Base-by-base conservation (phyloP, 2,329 filamentous ascomycete species). In the Fusarium anguioides region DNA sequence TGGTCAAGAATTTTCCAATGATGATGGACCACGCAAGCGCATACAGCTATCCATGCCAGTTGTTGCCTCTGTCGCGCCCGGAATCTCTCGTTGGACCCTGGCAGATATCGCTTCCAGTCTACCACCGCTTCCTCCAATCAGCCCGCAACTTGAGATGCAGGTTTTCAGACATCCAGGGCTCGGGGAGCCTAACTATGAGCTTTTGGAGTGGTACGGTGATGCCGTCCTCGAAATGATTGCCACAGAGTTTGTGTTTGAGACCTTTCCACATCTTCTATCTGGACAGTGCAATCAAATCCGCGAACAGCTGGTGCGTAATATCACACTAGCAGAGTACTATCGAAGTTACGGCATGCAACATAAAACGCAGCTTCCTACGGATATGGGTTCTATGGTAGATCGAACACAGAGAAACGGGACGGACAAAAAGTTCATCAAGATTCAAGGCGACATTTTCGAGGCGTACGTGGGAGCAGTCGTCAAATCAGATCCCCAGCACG, bases 171-270 rank as follows among this genome's bases (percentile, higher is more conserved):
- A 95, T 70, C 80, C 84, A 2, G 88, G 87, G 2, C 74, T 81
- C 52, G 72, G 72, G 5, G 64, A 58, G 2, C 70, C 73, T 24
- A 78, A 77, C 72, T 97, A 97, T 77, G 94, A 97, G 73, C 87
- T 88, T 18, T 86, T 97, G 8, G 95, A 98, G 78, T 94, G 95
- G 80, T 83, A 97, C 9, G 95, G 95, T 8, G 95, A 98, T 75
- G 91, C 92, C 20, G 95, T 95, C 71, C 82, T 97, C 49, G 91
- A 96, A 73, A 80, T 94, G 49, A 88, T 94, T 44, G 87, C 94
- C 8, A 89, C 91, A 0, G 86, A 88, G 18, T 83, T 96, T 49
- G 91, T 98, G 60, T 92, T 88, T 77, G 82, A 88, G 58, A 91
- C 87, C 10, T 96, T 94, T 72, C 83, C 53, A 9, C 79, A 84